Conservation (phyloP, 257 asterid species). For the Gentiana macrophylla region DNA sequence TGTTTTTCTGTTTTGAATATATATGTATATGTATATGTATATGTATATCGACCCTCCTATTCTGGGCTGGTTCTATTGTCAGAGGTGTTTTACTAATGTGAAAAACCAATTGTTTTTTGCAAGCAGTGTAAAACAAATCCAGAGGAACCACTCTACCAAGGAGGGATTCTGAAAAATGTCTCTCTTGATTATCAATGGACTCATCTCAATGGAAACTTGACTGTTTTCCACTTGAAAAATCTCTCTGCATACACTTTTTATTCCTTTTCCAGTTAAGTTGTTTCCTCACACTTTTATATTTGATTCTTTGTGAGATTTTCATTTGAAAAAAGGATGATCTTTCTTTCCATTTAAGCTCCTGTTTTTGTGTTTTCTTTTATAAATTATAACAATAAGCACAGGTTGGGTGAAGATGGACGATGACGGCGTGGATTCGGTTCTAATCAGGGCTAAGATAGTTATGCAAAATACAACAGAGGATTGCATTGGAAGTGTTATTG, state of each 20-base stretch:
- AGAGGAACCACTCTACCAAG: conserved; percentile 46
- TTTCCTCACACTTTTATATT: too few relatives aligned
- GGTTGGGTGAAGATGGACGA: conserved; percentile 49
- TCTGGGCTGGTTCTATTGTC: neutral
- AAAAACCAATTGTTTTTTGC: neutral
- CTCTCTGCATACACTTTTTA: conserved; percentile 38
- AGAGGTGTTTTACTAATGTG: neutral
- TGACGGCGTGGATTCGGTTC: conserved; percentile 19
- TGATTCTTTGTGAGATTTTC: too few relatives aligned
- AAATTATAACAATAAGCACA: conserved; percentile 4
- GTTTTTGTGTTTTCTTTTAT: neutral
- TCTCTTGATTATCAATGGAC: neutral
- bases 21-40: neutral
- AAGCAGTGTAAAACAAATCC: conserved; percentile 43
- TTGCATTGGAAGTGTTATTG: conserved; percentile 39
- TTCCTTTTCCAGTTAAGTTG: conserved; percentile 49
- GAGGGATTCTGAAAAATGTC: conserved; percentile 37
- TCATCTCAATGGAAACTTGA: conserved; percentile 6
- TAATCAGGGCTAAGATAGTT: conserved; percentile 24
- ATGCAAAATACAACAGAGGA: conserved; percentile 23
- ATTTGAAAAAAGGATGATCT: neutral
- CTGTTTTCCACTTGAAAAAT: conserved; percentile 25
- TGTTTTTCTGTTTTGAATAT: neutral
- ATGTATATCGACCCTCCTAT: neutral
- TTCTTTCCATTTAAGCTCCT: neutral